Base-by-base conservation (phyloP, 257 asterid species). In the Eustoma russellianum region DNA sequence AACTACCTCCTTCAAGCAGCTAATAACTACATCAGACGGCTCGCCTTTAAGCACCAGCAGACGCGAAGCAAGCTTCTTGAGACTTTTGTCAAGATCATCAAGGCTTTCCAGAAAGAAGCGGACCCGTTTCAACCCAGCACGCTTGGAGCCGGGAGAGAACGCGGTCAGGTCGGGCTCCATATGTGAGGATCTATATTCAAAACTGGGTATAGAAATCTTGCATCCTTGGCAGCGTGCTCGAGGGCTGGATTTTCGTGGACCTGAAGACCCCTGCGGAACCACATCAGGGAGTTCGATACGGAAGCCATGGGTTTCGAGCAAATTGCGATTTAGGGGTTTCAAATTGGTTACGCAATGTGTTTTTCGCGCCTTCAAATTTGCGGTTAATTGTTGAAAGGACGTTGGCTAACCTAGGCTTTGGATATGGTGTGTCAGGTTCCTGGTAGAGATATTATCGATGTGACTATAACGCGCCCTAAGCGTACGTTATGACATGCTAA, bases 191-290 rank as follows among this genome's bases (percentile, higher is more conserved):
- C 98, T 65, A 90, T 86, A 38, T 86, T 87, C 70, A 90, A 90
- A 58, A 90, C 76, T 48, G 98, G 98, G 80, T 73, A 91, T 57
- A 84, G n/a, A 54, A 52, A 66, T 45, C 55, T 66, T 44, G 85
- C 68, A 12, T 77, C 83, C 15, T 33, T 75, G 14, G 92, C 85
- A 5, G 98, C 96, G 59, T 70, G 54, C 53, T 80, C 74, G 1
- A 91, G 78, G 53, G 98, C 89, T n/a, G 98, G 98, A 52, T 91
- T 91, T 65, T 86, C 98, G 64, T 91, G 98, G 63, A 86, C 63
- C 6, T 96, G 83, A 61, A 90, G 80, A 30, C 98, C 94, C 70
- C 83, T 91, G 10, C 96, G 62, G 72, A 90, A 90, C 98, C 98
- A 90, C 63, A 86, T 54, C 16, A 90, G 79, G 47, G 98, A 79